Evolutionary conservation across 148 eudicot genomes (phyloP), one percentile per base, ranked within the genome.

Genomic region (Cornus florida): DNA sequence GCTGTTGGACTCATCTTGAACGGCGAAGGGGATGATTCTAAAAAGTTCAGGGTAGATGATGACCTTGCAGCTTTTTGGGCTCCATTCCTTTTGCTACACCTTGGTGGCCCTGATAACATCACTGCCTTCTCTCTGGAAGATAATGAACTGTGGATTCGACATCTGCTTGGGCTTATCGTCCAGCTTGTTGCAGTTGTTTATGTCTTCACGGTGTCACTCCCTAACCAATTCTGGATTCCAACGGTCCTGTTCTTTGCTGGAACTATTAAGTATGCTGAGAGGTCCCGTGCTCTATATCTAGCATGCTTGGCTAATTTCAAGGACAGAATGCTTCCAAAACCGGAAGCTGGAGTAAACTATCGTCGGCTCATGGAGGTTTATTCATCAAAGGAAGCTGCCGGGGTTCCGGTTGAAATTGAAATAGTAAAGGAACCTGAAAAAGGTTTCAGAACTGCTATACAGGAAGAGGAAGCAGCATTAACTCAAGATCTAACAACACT

Each of bases 211-310:
- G 65, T 53, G 13, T 50, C 75, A 1, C 1, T 31, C 23, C 66
- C 66, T 50, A 73, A 73, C 7, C 12, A 56, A 7, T 73, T 73
- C n/a, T 56, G 65, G 75, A 56, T 73, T 20, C 41, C 75, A 32
- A 73, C 75, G 2, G 65, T 73, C 41, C 1, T 73, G 23, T 53
- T 56, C 28, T 24, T 24, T 17, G 75, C 75, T 28, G 75, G 75
- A 73, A 50, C 22, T 5, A 73, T 73, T 56, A 73, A 73, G 65
- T 73, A 73, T 10, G 39, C 39, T 28, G 75, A 73, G 65, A n/a
- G 66, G 4, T 53, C 75, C 1, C 66, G 75, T 13, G 75, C 75
- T 73, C 10, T 73, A 11, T 73, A 56, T 56, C 10, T 24, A 50
- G 75, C 66, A 0, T 73, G 75, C 41, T 13, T 73, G 39, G 66